These are phyloP conservation scores for Hippophae rhamnoides DNA, from an alignment of 306 rosid genomes.

Conservation along the genomic window DNA sequence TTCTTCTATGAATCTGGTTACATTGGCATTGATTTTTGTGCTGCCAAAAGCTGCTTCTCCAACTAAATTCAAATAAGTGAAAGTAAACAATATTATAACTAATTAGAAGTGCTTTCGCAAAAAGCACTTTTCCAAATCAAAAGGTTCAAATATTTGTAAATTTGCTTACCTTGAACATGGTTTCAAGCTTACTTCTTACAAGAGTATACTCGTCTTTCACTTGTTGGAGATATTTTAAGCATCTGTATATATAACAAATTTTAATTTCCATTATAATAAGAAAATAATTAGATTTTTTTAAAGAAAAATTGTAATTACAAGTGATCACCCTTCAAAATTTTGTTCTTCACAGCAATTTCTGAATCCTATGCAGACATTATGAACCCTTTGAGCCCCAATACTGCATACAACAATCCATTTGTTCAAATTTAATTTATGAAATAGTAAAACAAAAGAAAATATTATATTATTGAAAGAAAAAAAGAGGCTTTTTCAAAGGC, in stretches of 20 bases:
- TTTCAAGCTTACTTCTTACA: constrained; percentile 57
- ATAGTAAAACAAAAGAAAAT: not conserved
- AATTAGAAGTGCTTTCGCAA: too few species aligned
- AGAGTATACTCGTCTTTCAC: constrained; percentile 43
- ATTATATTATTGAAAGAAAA: not conserved
- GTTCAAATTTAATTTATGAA: not conserved
- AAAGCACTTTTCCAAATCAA: not conserved
- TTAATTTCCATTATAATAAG: constrained; percentile 2
- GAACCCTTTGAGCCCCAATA: constrained; percentile 81
- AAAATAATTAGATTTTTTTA: not conserved
- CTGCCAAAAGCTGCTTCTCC: constrained; percentile 39
- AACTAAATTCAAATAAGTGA: constrained; percentile 29
- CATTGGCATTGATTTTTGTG: constrained; percentile 21
- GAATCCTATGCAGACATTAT: constrained; percentile 50
- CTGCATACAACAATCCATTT: constrained; percentile 32
- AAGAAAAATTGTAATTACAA: not conserved
- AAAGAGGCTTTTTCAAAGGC: not conserved
- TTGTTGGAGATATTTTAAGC: constrained; percentile 48
- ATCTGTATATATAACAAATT: constrained; percentile 25
- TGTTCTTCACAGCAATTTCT: constrained; percentile 41
- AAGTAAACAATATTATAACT: too few species aligned
- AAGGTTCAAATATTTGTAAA: not conserved
- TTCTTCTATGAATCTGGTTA: constrained; percentile 10
- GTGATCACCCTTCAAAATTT: constrained; percentile 60
- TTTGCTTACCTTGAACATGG: constrained; percentile 49